Evolutionary conservation across 192 early-diverging fungal genomes (phyloP).

Genomic region (Kickxella alabastrina): DNA sequence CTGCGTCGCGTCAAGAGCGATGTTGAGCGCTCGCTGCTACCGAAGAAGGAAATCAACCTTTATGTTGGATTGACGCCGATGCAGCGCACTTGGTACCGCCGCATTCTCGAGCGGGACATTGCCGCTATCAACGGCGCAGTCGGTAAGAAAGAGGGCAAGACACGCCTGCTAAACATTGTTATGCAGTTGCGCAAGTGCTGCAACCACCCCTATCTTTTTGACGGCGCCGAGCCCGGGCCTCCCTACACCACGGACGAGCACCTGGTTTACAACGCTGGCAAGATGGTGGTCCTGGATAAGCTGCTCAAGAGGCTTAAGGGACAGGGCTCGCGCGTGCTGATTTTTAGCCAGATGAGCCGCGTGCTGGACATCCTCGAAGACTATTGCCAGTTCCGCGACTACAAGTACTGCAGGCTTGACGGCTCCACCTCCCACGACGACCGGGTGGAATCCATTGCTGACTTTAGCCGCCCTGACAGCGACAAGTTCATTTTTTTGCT

Average conservation of each 20-base stretch:
- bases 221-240: constrained; percentile 91
- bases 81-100: constrained; percentile 96
- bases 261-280: constrained; percentile 88
- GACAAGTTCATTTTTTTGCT: constrained; percentile 94
- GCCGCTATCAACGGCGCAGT: constrained; percentile 87
- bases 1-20: constrained; percentile 89
- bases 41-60: constrained; percentile 90
- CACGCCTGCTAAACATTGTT: constrained; percentile 89
- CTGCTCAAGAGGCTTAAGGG: constrained; percentile 74
- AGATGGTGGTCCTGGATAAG: constrained; percentile 92
- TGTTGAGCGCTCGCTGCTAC: constrained; percentile 92
- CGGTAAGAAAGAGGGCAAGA: constrained; percentile 81
- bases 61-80: constrained; percentile 91
- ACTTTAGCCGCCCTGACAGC: constrained; percentile 85
- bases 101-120: constrained; percentile 94
- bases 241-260: constrained; percentile 97
- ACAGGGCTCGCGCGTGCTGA: constrained; percentile 88
- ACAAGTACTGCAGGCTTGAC: constrained; percentile 94
- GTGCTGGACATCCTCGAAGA: constrained; percentile 98
- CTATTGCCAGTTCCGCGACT: constrained; percentile 88
- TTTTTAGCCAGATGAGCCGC: constrained; percentile 99
- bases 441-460: constrained; percentile 87
- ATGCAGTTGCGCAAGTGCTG: constrained; percentile 92
- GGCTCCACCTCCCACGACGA: constrained; percentile 95
- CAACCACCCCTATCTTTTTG: constrained; percentile 89